A percentile compares a stretch with the other conserved stretches of the same genome.
phyloP scores from a whole-genome alignment of 805 yeast species.

The Kuraishia floccosa region DNA sequence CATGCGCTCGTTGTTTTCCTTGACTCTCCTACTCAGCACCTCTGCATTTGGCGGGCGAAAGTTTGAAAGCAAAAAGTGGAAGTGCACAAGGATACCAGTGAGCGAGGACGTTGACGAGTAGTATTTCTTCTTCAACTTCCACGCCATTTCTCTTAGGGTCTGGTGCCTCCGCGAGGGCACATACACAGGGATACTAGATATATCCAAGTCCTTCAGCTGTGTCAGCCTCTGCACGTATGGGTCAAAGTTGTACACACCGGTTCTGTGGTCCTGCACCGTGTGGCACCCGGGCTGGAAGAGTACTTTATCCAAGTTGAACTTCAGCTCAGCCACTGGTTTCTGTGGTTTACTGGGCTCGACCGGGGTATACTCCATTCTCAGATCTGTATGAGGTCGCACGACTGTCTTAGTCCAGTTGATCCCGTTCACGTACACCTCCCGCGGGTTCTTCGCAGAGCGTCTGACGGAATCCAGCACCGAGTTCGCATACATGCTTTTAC shows the following conservation, averaged over 20 bases:
- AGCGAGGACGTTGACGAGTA: conserved; percentile 82
- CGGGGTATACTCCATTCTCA: conserved; percentile 1
- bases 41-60: conserved; percentile 39
- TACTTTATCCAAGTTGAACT: conserved; percentile 59
- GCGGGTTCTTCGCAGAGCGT: background rate
- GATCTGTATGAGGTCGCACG: no score
- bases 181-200: conserved; percentile 38
- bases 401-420: background rate
- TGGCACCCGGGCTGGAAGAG: conserved; percentile 79
- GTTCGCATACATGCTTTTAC: no score
- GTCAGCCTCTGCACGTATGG: conserved; percentile 49
- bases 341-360: background rate
- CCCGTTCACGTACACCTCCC: background rate
- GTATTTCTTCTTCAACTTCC: conserved; percentile 18
- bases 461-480: no score
- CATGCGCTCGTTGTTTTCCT: background rate
- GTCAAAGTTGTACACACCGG: conserved; percentile 60
- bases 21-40: conserved; percentile 10
- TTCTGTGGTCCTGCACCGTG: conserved; percentile 65
- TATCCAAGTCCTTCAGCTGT: conserved; percentile 55
- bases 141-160: conserved; percentile 36
- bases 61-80: conserved; percentile 63
- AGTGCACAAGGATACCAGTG: conserved; percentile 64
- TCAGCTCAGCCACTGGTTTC: conserved; percentile 37
- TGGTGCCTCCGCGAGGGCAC: conserved; percentile 61